These are phyloP conservation scores for Nepenthes gracilis DNA, from an alignment of 148 eudicot genomes.

Conservation along the genomic window DNA sequence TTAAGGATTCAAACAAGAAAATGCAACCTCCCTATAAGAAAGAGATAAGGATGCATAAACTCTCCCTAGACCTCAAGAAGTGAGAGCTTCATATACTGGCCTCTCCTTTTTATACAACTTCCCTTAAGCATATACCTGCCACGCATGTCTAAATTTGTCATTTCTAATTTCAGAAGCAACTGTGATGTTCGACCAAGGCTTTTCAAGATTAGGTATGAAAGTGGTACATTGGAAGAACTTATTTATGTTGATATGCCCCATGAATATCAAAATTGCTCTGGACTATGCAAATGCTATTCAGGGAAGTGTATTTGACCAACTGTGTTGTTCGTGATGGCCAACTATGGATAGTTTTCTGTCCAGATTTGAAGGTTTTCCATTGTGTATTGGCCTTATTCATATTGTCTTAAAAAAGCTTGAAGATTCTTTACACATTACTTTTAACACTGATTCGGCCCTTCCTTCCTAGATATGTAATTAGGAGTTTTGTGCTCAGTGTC, in stretches of 20 bases:
- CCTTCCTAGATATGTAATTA: slow-evolving; percentile 77
- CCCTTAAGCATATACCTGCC: neutral
- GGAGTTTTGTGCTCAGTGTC: slow-evolving; percentile 97
- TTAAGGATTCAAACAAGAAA: too few relatives aligned
- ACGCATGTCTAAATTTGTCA: neutral
- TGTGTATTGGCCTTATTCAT: neutral
- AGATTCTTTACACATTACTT: neutral
- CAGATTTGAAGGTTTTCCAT: slow-evolving; percentile 70
- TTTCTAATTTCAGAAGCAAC: slow-evolving; percentile 60
- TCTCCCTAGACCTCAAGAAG: too few relatives aligned
- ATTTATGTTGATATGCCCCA: slow-evolving; percentile 92
- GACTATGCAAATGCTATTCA: slow-evolving; percentile 96
- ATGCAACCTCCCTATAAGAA: too few relatives aligned
- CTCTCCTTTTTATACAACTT: neutral
- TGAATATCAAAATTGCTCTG: slow-evolving; percentile 80
- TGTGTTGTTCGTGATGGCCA: slow-evolving; percentile 99
- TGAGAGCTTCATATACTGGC: too few relatives aligned
- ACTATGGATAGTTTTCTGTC: slow-evolving; percentile 80
- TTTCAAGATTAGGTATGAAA: slow-evolving; percentile 89
- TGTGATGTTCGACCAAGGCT: slow-evolving; percentile 94
- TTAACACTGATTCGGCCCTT: slow-evolving; percentile 3
- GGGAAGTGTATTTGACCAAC: slow-evolving; percentile 89
- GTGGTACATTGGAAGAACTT: slow-evolving; percentile 93
- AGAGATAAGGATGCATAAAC: too few relatives aligned
- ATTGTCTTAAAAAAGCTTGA: neutral